Conservation (phyloP, 176 grass and related monocot genomes). For the Carex cristatella region DNA sequence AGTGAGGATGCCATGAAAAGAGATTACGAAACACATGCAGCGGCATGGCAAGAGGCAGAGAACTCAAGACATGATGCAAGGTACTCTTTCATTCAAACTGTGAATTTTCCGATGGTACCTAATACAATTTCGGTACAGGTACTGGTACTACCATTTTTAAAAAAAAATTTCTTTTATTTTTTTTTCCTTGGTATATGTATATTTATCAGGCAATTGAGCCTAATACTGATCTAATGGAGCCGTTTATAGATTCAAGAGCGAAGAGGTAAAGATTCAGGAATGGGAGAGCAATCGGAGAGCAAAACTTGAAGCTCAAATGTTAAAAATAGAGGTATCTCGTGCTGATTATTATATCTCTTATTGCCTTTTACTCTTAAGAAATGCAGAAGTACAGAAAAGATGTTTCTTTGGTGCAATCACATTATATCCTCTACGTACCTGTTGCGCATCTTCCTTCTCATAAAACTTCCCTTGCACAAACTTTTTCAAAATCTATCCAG, state of each 20-base stretch:
- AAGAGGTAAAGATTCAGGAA: conserved; percentile 89
- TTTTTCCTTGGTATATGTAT: neutral
- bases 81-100: conserved; percentile 32
- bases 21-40: conserved; percentile 64
- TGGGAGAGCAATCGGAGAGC: conserved; percentile 60
- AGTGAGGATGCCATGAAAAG: conserved; percentile 45
- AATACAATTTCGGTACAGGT: neutral
- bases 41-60: conserved; percentile 77
- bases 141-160: neutral
- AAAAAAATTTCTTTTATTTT: neutral
- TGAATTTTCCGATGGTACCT: neutral
- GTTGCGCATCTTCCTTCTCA: neutral
- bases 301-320: conserved; percentile 74
- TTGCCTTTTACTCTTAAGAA: neutral
- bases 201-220: neutral
- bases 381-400: neutral
- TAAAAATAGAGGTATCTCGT: conserved; percentile 59
- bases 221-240: neutral
- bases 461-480: neutral
- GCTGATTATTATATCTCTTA: neutral
- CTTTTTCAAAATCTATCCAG: neutral
- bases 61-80: conserved; percentile 73
- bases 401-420: neutral
- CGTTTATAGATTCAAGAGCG: conserved; percentile 60
- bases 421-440: neutral